Evolutionary conservation across 768 basidiomycete genomes (phyloP).

Genomic region (Cyclocybe cylindracea): DNA sequence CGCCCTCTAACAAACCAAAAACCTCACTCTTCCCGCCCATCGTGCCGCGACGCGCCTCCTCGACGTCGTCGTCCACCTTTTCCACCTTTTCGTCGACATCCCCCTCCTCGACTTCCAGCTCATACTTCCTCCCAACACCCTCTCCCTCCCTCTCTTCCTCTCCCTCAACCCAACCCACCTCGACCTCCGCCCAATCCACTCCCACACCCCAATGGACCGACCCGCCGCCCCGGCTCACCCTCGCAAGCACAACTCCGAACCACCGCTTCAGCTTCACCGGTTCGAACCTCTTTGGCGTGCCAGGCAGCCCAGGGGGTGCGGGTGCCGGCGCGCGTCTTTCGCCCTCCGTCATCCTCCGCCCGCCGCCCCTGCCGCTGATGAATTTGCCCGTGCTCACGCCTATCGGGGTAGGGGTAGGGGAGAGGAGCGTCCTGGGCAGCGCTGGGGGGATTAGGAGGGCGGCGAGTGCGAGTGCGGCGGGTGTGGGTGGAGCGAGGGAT

Average conservation of each 20-base stretch:
- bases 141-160: background rate
- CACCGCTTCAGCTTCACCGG: constrained; percentile 27
- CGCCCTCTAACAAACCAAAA: too few relatives aligned
- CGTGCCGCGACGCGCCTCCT: too few relatives aligned
- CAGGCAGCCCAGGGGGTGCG: background rate
- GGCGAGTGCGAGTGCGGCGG: constrained; percentile 18
- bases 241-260: constrained; percentile 14
- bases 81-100: background rate
- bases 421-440: constrained; percentile 17
- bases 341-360: constrained; percentile 29
- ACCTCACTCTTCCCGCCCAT: too few relatives aligned
- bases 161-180: constrained; percentile 2
- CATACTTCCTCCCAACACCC: constrained; percentile 1
- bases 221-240: constrained; percentile 7
- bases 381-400: constrained; percentile 46
- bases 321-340: constrained; percentile 25
- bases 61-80: too few relatives aligned
- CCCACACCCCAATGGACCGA: background rate
- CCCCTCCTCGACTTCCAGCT: constrained; percentile 1
- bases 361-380: constrained; percentile 38
- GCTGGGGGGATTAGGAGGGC: constrained; percentile 14
- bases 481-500: constrained; percentile 11
- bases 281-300: background rate
- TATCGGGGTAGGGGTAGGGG: background rate
- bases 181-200: background rate